phyloP scores from a whole-genome alignment of 1,284 basidiomycete genomes.

The Rhodotorula sp. region DNA sequence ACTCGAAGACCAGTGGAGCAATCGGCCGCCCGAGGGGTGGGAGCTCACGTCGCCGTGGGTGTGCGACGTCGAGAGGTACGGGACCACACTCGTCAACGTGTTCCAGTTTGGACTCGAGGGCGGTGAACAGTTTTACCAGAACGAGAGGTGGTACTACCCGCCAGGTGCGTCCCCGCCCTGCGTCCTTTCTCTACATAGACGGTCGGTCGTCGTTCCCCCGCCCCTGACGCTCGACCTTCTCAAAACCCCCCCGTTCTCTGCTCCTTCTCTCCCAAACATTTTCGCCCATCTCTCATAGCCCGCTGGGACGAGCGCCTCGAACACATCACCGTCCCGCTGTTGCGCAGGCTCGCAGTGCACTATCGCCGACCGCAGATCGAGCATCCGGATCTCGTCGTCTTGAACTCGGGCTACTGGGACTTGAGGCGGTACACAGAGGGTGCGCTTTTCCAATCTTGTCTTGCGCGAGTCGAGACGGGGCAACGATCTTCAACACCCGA shows the following conservation, averaged over 20 bases:
- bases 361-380: slow-evolving; percentile 34
- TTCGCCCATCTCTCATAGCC: too few species aligned
- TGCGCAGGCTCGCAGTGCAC: slow-evolving; percentile 27
- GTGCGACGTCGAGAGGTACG: slow-evolving; percentile 37
- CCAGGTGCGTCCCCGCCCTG: slow-evolving; percentile 19
- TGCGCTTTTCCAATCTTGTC: slow-evolving; percentile 1
- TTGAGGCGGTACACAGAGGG: slow-evolving; percentile 40
- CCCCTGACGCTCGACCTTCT: neutral
- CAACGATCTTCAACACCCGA: neutral
- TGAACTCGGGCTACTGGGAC: slow-evolving; percentile 42
- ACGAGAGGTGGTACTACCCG: slow-evolving; percentile 41
- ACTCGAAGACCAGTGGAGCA: slow-evolving; percentile 30
- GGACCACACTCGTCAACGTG: slow-evolving; percentile 36
- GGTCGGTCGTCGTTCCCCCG: too few species aligned
- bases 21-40: slow-evolving; percentile 29
- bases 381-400: slow-evolving; percentile 33
- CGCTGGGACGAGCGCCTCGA: slow-evolving; percentile 37
- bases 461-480: too few species aligned
- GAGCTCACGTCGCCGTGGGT: slow-evolving; percentile 40
- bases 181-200: too few species aligned
- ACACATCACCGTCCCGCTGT: slow-evolving; percentile 31
- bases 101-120: slow-evolving; percentile 38
- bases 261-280: too few species aligned
- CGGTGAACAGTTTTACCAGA: slow-evolving; percentile 36
- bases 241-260: neutral